Evolutionary conservation across 257 asterid genomes (phyloP).

Genomic region (Jasminum sambac): DNA sequence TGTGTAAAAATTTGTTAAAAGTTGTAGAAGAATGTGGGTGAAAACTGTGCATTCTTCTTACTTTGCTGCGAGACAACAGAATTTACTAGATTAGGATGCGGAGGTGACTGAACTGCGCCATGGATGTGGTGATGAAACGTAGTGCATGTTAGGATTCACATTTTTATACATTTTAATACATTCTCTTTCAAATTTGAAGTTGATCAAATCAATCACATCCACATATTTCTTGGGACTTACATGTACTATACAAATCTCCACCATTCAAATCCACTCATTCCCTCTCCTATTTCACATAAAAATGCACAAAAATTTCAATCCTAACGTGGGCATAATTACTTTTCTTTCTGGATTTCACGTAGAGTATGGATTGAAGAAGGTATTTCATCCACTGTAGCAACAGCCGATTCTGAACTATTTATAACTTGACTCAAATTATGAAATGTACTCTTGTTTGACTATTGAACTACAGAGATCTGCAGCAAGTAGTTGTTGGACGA

Average conservation of each 20-base stretch:
- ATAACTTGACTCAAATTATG: not conserved
- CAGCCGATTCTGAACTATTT: not conserved
- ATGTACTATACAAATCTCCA: no score
- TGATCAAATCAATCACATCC: no score
- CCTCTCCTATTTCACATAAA: no score
- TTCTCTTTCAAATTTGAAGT: no score
- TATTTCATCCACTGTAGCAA: not conserved
- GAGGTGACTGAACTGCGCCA: slow-evolving; percentile 7
- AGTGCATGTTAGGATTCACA: no score
- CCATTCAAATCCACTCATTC: no score
- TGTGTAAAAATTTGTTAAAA: no score
- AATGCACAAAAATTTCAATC: no score
- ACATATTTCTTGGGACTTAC: no score
- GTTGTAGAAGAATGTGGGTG: no score
- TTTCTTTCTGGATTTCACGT: not conserved
- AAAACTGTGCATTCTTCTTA: slow-evolving; percentile 10
- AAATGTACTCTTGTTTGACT: not conserved
- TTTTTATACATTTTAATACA: no score
- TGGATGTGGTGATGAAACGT: slow-evolving; percentile 4
- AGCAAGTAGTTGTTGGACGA: not conserved
- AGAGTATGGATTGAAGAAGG: not conserved
- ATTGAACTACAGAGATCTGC: not conserved
- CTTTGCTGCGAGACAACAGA: not conserved
- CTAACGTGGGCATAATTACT: not conserved
- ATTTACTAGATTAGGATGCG: not conserved